Conservation (phyloP, 768 basidiomycete genomes). For the Suillus discolor region DNA sequence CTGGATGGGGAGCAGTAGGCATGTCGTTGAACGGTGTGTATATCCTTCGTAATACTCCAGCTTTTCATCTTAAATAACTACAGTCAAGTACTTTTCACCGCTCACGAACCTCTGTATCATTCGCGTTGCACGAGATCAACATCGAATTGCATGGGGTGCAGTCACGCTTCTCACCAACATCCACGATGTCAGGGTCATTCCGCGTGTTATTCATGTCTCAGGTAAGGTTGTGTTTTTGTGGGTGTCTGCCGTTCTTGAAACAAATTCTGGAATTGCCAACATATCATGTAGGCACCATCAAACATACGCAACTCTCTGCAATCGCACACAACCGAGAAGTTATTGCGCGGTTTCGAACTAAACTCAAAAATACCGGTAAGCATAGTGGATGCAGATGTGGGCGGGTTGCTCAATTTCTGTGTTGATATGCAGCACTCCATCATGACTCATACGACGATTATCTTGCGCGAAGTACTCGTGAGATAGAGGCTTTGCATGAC, state of each 20-base stretch:
- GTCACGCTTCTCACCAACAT: slow-evolving; percentile 69
- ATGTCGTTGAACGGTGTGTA: slow-evolving; percentile 66
- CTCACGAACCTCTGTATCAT: slow-evolving; percentile 83
- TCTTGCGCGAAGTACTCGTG: slow-evolving; percentile 55
- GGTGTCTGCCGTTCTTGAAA: not conserved
- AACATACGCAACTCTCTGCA: slow-evolving; percentile 79
- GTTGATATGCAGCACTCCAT: slow-evolving; percentile 45
- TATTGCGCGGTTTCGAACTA: slow-evolving; percentile 65
- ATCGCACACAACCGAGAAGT: slow-evolving; percentile 70
- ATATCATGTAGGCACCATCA: slow-evolving; percentile 70
- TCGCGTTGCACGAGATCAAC: slow-evolving; percentile 81
- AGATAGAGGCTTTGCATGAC: slow-evolving; percentile 70
- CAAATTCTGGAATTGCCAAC: not conserved
- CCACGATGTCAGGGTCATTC: slow-evolving; percentile 61
- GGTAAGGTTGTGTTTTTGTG: slow-evolving; percentile 35
- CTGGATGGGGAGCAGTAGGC: slow-evolving; percentile 83
- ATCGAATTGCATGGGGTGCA: slow-evolving; percentile 79
- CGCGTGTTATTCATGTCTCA: slow-evolving; percentile 79
- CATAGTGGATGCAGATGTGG: slow-evolving; percentile 1
- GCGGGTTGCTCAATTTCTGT: not conserved
- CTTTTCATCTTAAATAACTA: not conserved
- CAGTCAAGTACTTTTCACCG: slow-evolving; percentile 90
- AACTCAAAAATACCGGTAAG: slow-evolving; percentile 55
- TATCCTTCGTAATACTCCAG: not conserved
- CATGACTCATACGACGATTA: slow-evolving; percentile 60